phyloP scores from a whole-genome alignment of 306 rosid species.

The Pterocarpus macrocarpus region DNA sequence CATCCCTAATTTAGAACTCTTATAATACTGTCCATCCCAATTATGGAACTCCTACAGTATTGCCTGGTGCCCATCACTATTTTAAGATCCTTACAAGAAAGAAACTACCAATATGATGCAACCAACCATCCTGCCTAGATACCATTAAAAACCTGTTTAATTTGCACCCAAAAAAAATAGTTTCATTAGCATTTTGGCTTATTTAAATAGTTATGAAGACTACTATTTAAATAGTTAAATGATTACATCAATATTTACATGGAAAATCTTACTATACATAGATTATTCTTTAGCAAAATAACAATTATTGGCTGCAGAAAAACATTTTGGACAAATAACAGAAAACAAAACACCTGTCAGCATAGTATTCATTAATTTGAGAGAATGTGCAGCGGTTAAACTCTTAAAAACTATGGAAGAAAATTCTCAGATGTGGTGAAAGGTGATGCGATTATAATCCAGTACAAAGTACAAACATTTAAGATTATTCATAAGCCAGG shows the following conservation, averaged over 20 bases:
- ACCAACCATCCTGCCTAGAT: no score
- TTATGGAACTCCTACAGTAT: no score
- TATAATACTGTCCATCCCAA: no score
- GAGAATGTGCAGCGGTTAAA: not conserved
- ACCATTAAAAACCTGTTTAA: no score
- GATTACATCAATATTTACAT: not conserved
- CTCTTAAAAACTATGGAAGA: not conserved
- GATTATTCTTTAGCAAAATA: not conserved
- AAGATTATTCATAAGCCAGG: conserved; percentile 1
- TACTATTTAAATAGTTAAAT: not conserved
- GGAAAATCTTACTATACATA: not conserved
- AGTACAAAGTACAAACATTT: not conserved
- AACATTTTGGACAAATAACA: not conserved
- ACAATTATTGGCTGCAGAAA: not conserved
- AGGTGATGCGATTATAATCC: not conserved
- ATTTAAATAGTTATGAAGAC: not conserved
- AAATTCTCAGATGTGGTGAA: not conserved
- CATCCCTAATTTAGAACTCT: no score
- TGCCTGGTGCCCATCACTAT: no score
- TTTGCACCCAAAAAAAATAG: no score
- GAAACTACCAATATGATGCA: no score
- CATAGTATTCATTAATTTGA: not conserved
- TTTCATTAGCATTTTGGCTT: no score
- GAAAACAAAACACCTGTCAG: no score
- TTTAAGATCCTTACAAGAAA: no score